These are phyloP conservation scores for Balamuthia mandrillaris DNA, from an alignment of 208 protist species.

Conservation along the genomic window DNA sequence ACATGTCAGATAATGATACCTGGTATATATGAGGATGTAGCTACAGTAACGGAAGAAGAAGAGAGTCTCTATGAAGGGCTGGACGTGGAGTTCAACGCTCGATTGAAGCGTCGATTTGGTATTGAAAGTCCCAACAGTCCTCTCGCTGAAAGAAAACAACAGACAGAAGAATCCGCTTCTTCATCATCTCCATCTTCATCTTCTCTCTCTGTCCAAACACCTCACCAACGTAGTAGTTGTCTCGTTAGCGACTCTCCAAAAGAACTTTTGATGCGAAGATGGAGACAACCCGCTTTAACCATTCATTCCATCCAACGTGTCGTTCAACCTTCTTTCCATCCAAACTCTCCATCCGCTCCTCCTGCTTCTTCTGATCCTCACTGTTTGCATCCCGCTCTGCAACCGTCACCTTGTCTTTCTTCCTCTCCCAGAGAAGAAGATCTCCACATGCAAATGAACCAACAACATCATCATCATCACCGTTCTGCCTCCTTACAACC, in stretches of 20 bases:
- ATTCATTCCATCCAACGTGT: constrained; percentile 38
- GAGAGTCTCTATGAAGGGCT: constrained; percentile 31
- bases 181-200: no score
- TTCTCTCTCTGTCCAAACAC: no score
- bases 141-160: background rate
- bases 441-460: background rate
- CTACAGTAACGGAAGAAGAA: background rate
- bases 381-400: background rate
- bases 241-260: constrained; percentile 12
- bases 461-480: constrained; percentile 22
- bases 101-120: no score
- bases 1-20: constrained; percentile 35
- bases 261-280: constrained; percentile 20
- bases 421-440: background rate
- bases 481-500: no score
- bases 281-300: constrained; percentile 36
- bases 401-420: background rate
- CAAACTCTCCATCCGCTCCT: background rate
- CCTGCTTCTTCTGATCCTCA: background rate
- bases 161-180: background rate
- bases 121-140: no score
- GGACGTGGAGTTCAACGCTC: constrained; percentile 16
- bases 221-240: no score
- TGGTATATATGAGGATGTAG: constrained; percentile 50
- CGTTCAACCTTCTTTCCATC: background rate